Conservation (phyloP, 2,329 filamentous ascomycete genomes). For the Colletotrichum cordylinicola region DNA sequence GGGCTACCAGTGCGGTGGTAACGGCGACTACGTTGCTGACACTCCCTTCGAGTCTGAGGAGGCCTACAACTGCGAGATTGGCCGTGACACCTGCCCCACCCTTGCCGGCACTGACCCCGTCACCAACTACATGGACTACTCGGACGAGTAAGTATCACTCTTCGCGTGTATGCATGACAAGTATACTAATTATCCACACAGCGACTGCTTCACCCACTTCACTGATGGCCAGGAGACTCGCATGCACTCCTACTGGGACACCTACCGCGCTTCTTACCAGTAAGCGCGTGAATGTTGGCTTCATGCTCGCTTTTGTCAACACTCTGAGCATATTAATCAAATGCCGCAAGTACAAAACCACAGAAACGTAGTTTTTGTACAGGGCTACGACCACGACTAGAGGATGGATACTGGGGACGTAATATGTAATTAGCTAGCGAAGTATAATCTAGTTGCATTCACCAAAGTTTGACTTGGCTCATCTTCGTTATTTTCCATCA, state of each 20-base stretch:
- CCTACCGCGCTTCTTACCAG: constrained; percentile 29
- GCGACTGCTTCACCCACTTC: constrained; percentile 51
- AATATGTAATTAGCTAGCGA: neutral
- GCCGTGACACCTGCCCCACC: constrained; percentile 40
- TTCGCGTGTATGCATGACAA: neutral
- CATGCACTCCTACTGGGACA: constrained; percentile 34
- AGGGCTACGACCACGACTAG: neutral
- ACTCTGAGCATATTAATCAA: neutral
- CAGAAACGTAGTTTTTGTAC: neutral
- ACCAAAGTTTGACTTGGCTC: neutral
- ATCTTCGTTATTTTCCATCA: neutral
- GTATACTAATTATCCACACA: constrained; percentile 14
- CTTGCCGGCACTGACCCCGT: constrained; percentile 38
- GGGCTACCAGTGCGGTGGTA: constrained; percentile 39
- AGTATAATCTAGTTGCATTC: neutral
- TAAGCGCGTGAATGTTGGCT: neutral
- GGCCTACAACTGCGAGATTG: constrained; percentile 39
- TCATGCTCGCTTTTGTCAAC: neutral
- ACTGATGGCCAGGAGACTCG: constrained; percentile 44
- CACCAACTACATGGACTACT: constrained; percentile 47
- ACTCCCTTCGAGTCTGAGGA: constrained; percentile 42
- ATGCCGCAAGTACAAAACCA: neutral
- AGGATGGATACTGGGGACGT: neutral
- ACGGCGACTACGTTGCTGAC: constrained; percentile 45
- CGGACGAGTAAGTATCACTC: constrained; percentile 40